phyloP scores from a whole-genome alignment of 2,329 filamentous ascomycete species.

The Pseudogymnoascus sp. region DNA sequence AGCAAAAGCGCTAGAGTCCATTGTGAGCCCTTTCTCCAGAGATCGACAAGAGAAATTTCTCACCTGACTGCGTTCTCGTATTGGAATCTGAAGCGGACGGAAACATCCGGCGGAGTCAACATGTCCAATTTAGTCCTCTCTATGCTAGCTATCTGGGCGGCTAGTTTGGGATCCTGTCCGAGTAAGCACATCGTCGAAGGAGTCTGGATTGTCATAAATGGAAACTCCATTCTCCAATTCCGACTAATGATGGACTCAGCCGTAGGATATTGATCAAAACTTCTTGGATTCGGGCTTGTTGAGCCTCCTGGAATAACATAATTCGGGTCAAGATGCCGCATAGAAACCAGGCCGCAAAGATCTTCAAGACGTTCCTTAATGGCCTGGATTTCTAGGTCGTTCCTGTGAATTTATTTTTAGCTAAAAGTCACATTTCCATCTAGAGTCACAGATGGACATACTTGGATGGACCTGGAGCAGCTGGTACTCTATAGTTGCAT shows the following conservation, averaged over 20 bases:
- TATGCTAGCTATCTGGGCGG: constrained; percentile 10
- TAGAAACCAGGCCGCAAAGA: constrained; percentile 9
- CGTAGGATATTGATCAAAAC: constrained; percentile 11
- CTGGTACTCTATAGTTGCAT: constrained; percentile 11
- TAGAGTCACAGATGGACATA: neutral
- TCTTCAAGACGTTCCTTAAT: constrained; percentile 10
- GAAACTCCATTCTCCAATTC: constrained; percentile 14
- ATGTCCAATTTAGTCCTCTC: constrained; percentile 12
- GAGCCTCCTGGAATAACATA: neutral
- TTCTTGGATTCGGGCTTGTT: neutral
- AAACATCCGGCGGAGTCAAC: neutral
- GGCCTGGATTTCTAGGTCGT: constrained; percentile 9
- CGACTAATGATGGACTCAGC: constrained; percentile 16
- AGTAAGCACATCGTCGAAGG: constrained; percentile 14
- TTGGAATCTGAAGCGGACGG: neutral
- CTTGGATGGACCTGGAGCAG: neutral
- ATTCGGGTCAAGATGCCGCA: neutral
- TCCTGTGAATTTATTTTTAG: neutral
- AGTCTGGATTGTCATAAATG: constrained; percentile 16
- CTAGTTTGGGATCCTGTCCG: constrained; percentile 11
- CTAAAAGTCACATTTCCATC: constrained; percentile 8
- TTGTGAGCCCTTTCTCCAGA: neutral
- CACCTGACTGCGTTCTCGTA: neutral
- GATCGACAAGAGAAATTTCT: neutral
- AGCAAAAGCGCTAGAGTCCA: neutral